Percentiles rank a stretch among this genome's conserved stretches.
Evolutionary conservation across 208 protist genomes (phyloP).

Genomic region (Acanthamoeba castellanii): DNA sequence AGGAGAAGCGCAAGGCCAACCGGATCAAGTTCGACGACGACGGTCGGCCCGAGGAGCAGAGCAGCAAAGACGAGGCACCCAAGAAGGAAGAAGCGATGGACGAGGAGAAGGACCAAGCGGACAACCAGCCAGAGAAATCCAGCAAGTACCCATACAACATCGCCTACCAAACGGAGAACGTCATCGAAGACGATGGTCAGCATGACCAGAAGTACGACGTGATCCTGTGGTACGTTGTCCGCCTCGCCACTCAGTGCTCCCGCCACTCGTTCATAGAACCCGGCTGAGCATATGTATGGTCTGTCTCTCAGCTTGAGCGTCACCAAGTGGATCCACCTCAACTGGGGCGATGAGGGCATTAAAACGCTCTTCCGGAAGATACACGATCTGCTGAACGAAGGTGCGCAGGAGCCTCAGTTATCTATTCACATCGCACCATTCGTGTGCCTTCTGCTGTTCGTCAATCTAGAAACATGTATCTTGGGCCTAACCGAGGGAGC

Average conservation of each 20-base stretch:
- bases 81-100: conserved; percentile 59
- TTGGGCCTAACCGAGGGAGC: conserved; percentile 38
- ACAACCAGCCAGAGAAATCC: not conserved
- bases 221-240: conserved; percentile 67
- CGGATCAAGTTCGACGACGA: not conserved
- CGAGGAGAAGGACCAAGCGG: not conserved
- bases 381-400: conserved; percentile 72
- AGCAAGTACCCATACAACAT: conserved; percentile 76
- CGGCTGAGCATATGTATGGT: too few relatives aligned
- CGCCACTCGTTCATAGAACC: too few relatives aligned
- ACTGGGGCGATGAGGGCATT: conserved; percentile 86
- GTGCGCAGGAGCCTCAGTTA: not conserved
- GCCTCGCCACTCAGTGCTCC: not conserved
- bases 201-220: conserved; percentile 37
- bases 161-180: conserved; percentile 66
- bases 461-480: conserved; percentile 70
- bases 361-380: conserved; percentile 81
- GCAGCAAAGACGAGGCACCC: not conserved
- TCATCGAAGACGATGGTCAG: conserved; percentile 60
- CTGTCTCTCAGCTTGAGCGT: conserved; percentile 82
- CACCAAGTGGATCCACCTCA: conserved; percentile 89
- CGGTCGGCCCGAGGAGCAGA: conserved; percentile 47
- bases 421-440: not conserved
- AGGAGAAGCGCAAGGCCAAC: not conserved
- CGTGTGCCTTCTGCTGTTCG: not conserved